Percentiles rank a stretch among this genome's conserved stretches.
Evolutionary conservation across 352 stramenopile genomes (phyloP).

Genomic region (Globisporangium apiculatum): DNA sequence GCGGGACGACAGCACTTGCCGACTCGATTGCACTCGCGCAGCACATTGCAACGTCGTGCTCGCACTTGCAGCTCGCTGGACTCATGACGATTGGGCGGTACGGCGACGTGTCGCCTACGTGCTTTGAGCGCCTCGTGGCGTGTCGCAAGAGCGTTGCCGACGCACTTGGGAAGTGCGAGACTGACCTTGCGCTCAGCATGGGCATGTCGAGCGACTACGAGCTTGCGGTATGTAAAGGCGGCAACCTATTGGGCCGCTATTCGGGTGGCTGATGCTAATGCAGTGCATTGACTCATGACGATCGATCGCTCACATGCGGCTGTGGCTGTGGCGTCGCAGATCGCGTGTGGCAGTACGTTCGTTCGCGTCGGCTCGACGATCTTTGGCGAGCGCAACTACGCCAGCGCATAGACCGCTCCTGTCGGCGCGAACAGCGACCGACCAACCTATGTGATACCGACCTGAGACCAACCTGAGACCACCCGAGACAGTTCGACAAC

Average conservation of each 20-base stretch:
- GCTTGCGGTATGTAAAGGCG: constrained; percentile 45
- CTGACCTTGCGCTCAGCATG: constrained; percentile 95
- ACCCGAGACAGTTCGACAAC: too few species aligned
- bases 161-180: constrained; percentile 47
- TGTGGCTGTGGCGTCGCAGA: constrained; percentile 31
- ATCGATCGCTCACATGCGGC: constrained; percentile 3
- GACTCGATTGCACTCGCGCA: constrained; percentile 73
- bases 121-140: constrained; percentile 86
- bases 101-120: constrained; percentile 87
- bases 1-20: constrained; percentile 80
- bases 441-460: not conserved
- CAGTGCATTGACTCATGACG: not conserved
- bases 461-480: too few species aligned
- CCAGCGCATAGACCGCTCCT: constrained; percentile 25
- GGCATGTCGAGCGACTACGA: constrained; percentile 99
- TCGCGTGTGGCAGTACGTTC: constrained; percentile 92
- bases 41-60: constrained; percentile 89
- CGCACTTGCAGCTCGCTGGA: constrained; percentile 90
- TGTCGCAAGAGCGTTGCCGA: constrained; percentile 68
- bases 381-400: constrained; percentile 94
- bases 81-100: constrained; percentile 99
- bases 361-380: constrained; percentile 97
- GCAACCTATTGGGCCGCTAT: constrained; percentile 12
- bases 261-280: not conserved
- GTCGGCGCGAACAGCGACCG: not conserved